phyloP scores from a whole-genome alignment of 2,329 filamentous ascomycete species.

The Aspergillus transmontanensis region DNA sequence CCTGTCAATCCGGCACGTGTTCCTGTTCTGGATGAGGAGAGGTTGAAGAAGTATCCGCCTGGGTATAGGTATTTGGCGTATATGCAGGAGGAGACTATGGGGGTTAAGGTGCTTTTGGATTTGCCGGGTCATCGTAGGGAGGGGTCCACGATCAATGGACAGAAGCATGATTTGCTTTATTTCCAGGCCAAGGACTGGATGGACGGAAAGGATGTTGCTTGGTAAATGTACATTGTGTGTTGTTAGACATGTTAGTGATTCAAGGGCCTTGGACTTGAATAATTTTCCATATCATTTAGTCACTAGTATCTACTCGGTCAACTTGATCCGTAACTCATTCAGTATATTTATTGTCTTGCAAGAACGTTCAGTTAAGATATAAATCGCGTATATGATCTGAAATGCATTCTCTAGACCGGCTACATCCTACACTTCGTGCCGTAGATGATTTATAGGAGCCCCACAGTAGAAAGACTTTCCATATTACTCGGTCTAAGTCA shows the following conservation, averaged over 20 bases:
- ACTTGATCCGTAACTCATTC: not conserved
- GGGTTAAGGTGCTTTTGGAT: not conserved
- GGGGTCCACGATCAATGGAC: not conserved
- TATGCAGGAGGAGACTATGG: not conserved
- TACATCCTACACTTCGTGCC: too few relatives aligned
- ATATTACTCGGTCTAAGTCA: too few relatives aligned
- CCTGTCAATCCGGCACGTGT: not conserved
- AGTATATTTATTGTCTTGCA: too few relatives aligned
- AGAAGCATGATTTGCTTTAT: not conserved
- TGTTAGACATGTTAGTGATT: not conserved
- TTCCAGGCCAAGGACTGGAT: not conserved
- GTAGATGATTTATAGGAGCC: too few relatives aligned
- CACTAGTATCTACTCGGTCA: too few relatives aligned
- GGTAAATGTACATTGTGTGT: not conserved
- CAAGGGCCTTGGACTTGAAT: too few relatives aligned
- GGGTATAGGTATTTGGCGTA: not conserved
- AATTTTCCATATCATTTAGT: too few relatives aligned
- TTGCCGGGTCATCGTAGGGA: not conserved
- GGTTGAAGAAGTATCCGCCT: not conserved
- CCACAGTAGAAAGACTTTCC: too few relatives aligned
- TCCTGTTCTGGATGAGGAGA: not conserved
- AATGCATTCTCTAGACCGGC: fast-evolving
- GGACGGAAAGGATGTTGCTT: not conserved
- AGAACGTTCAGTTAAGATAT: not conserved
- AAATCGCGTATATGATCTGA: not conserved